Base-by-base conservation (phyloP, 1,284 basidiomycete genomes). In the Hortiboletus rubellus region DNA sequence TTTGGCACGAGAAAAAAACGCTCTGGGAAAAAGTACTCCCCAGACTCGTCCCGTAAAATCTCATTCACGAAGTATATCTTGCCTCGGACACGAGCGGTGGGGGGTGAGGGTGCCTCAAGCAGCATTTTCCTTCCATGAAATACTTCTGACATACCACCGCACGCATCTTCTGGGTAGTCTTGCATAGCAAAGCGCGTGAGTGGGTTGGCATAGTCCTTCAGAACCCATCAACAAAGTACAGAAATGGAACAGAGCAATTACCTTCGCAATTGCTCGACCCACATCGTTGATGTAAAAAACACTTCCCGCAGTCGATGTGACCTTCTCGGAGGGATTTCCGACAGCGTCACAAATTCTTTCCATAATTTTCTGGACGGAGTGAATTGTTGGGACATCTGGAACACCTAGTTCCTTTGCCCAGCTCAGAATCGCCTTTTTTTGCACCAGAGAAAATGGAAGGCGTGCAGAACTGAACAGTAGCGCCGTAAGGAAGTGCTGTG, bases 261-360 rank as follows among this genome's bases (percentile, higher is more conserved):
- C 15, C 37, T 38, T 38, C 5, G 37, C 41, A 45, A 57, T 51
- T 10, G 53, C 54, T 17, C 46, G 34, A 5, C 7, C 31, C 22
- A 63, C 8, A 17, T 46, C 33, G 18, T 63, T 63, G 11, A 63
- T 49, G 14, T 62, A 63, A 5, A 63, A 62, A 2, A 55, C 12
- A 40, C 62, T 53, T 14, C 7, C 62, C 34, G 3, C 12, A 14
- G 37, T 12, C 5, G 37, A 38, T 10, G 37, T 38, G 7, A 38
- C 37, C 37, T 38, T 38, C 14, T 38, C 7, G 4, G 15, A 11
- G 18, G 44, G 52, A 7, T 56, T 9, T 27, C 57, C 45, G 2
- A 62, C 33, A 9, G 45, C 24, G 9, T 44, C 24, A 30, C 37
- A 52, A 7, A 18, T 36, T 9, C 8, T 18, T 17, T n/a, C 47